Evolutionary conservation across 371 early-diverging fungal species (phyloP).

Genomic region (Batrachochytrium dendrobatidis): DNA sequence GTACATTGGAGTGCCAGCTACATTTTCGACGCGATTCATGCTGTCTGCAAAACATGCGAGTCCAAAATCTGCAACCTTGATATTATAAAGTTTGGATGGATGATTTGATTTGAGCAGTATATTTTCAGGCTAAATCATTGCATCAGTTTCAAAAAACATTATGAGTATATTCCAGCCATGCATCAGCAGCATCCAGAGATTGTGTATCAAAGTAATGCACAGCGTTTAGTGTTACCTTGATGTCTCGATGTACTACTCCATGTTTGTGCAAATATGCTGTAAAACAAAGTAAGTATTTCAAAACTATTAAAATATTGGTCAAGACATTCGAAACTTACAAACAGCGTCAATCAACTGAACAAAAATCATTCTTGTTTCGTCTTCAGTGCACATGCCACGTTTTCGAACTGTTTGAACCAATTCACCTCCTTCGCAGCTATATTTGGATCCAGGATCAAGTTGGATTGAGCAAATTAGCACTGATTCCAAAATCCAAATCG

Average conservation of each 20-base stretch:
- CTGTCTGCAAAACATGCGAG: conserved; percentile 30
- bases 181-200: too few species aligned
- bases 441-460: neutral
- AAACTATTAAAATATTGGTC: too few species aligned
- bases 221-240: too few species aligned
- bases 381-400: conserved; percentile 16
- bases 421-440: conserved; percentile 33
- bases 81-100: conserved; percentile 22
- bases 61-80: conserved; percentile 37
- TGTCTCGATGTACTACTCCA: conserved; percentile 32
- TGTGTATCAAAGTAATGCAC: too few species aligned
- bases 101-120: conserved; percentile 19
- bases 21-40: conserved; percentile 35
- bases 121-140: conserved; percentile 22
- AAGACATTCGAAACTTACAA: conserved; percentile 13
- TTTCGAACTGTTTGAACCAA: conserved; percentile 24
- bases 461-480: conserved; percentile 1
- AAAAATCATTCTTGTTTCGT: conserved; percentile 22
- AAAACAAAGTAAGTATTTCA: neutral
- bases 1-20: conserved; percentile 12
- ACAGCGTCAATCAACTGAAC: conserved; percentile 24
- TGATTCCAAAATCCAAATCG: conserved; percentile 2
- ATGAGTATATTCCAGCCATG: neutral
- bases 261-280: conserved; percentile 28
- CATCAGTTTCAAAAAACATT: neutral